Percentiles rank a stretch among this genome's conserved stretches.
Evolutionary conservation across 2,329 filamentous ascomycete genomes (phyloP).

Genomic region (Fusarium euwallaceae): DNA sequence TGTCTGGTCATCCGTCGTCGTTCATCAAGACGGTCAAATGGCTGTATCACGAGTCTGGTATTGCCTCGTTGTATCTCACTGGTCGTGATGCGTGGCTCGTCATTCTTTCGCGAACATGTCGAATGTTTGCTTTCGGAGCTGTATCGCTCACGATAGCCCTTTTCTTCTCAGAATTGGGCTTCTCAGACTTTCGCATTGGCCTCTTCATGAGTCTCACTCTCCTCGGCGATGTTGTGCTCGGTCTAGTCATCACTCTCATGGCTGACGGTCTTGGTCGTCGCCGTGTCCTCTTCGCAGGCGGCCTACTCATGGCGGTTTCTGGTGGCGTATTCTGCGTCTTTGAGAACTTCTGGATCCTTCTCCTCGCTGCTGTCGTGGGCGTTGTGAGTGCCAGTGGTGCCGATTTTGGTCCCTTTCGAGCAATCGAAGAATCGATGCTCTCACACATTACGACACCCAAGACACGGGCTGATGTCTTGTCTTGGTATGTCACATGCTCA

Average conservation of each 20-base stretch:
- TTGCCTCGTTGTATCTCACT: constrained; percentile 60
- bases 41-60: constrained; percentile 62
- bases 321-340: constrained; percentile 66
- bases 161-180: constrained; percentile 68
- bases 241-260: constrained; percentile 68
- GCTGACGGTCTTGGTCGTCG: constrained; percentile 71
- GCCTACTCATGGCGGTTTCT: constrained; percentile 68
- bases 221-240: constrained; percentile 70
- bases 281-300: constrained; percentile 65
- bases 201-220: constrained; percentile 76
- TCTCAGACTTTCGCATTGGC: constrained; percentile 71
- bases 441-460: constrained; percentile 69
- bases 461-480: constrained; percentile 72
- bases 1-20: constrained; percentile 24
- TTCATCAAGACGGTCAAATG: constrained; percentile 36
- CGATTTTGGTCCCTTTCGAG: constrained; percentile 76
- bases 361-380: constrained; percentile 70
- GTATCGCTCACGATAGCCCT: constrained; percentile 72
- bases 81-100: constrained; percentile 54
- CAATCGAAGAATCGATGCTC: constrained; percentile 75
- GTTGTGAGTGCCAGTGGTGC: constrained; percentile 73
- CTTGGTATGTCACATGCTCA: constrained; percentile 73
- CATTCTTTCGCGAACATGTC: constrained; percentile 56
- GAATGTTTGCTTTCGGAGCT: constrained; percentile 75
- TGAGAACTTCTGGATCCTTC: constrained; percentile 70